Evolutionary conservation across 1,284 basidiomycete genomes (phyloP).

Genomic region (Pyrrhoderma lamaoense): DNA sequence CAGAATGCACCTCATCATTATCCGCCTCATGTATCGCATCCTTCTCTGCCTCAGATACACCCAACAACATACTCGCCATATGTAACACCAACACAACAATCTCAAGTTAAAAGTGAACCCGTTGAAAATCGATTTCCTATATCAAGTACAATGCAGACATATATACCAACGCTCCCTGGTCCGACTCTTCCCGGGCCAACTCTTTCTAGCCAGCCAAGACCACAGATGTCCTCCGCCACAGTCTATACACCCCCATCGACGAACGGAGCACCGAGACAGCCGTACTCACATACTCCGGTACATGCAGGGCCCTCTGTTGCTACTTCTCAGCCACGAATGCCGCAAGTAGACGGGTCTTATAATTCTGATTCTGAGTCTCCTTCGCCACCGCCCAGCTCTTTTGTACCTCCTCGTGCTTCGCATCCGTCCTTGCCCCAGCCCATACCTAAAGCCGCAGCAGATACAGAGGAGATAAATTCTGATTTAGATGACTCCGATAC

Average conservation of each 20-base stretch:
- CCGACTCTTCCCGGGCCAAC: conserved; percentile 28
- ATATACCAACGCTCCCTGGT: conserved; percentile 58
- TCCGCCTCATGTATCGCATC: conserved; percentile 37
- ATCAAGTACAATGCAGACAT: conserved; percentile 34
- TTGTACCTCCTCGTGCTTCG: conserved; percentile 56
- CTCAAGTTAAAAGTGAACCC: conserved; percentile 60
- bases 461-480: conserved; percentile 22
- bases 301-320: conserved; percentile 19
- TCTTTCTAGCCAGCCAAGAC: conserved; percentile 3
- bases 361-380: conserved; percentile 54
- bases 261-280: conserved; percentile 20
- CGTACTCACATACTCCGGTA: conserved; percentile 21
- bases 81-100: conserved; percentile 27
- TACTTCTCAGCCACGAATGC: conserved; percentile 41
- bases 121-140: conserved; percentile 58
- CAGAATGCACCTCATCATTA: conserved; percentile 34
- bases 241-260: no score
- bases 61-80: conserved; percentile 35
- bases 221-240: neutral
- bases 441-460: conserved; percentile 26
- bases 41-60: conserved; percentile 30
- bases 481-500: conserved; percentile 65
- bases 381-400: conserved; percentile 49
- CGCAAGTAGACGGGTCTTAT: conserved; percentile 57
- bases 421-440: conserved; percentile 56